Evolutionary conservation across 2,329 filamentous ascomycete species (phyloP).

Genomic region (Leptographium procerum): DNA sequence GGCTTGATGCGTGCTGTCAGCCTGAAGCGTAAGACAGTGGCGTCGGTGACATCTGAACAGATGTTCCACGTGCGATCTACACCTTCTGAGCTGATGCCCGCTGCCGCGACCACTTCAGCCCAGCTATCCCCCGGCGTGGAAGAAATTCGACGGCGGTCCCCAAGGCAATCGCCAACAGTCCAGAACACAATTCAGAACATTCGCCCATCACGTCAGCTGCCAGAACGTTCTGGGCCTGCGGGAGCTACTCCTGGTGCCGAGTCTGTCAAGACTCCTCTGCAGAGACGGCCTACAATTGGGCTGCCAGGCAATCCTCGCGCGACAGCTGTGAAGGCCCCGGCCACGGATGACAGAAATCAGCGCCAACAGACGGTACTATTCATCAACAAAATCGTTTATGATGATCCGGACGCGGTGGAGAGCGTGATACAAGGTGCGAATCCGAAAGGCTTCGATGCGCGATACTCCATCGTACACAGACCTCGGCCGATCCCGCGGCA

Average conservation of each 20-base stretch:
- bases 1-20: constrained; percentile 22
- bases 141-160: constrained; percentile 40
- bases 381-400: constrained; percentile 43
- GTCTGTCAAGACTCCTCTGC: constrained; percentile 26
- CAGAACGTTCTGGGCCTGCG: constrained; percentile 18
- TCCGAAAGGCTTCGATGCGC: constrained; percentile 11
- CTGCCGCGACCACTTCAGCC: constrained; percentile 31
- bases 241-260: constrained; percentile 17
- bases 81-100: constrained; percentile 18
- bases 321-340: constrained; percentile 20
- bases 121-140: constrained; percentile 40
- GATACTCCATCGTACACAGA: constrained; percentile 33
- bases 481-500: constrained; percentile 45
- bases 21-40: constrained; percentile 27
- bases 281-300: constrained; percentile 32
- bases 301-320: constrained; percentile 37
- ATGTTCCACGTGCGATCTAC: neutral
- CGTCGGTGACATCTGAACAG: constrained; percentile 13
- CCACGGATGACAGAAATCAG: constrained; percentile 16
- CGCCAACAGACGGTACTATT: constrained; percentile 41
- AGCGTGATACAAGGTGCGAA: constrained; percentile 35
- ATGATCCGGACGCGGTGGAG: constrained; percentile 37
- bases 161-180: constrained; percentile 21
- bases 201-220: constrained; percentile 20
- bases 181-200: constrained; percentile 12